Percentiles rank a stretch among this genome's conserved stretches.
Evolutionary conservation across 2,329 filamentous ascomycete genomes (phyloP).

Genomic region (Rosellinia necatrix): DNA sequence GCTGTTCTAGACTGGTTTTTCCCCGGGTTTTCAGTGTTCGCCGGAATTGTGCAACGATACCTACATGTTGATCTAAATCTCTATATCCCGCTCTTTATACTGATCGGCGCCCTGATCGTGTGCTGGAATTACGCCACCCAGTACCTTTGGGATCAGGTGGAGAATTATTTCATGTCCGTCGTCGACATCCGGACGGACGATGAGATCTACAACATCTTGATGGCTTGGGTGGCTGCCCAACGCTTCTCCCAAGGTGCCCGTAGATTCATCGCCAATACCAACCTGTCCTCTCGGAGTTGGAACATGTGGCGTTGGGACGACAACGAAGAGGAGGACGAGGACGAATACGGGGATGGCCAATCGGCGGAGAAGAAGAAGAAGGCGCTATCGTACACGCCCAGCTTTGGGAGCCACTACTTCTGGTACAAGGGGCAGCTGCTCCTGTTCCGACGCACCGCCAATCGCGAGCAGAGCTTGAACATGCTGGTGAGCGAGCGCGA

Average conservation of each 20-base stretch:
- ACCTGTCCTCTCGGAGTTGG: slow-evolving; percentile 58
- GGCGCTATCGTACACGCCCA: slow-evolving; percentile 66
- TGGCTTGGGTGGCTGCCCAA: slow-evolving; percentile 70
- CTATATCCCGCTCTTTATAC: slow-evolving; percentile 63
- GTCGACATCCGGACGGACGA: slow-evolving; percentile 71
- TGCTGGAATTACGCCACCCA: slow-evolving; percentile 57
- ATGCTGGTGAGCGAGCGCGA: slow-evolving; percentile 57
- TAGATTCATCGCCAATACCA: slow-evolving; percentile 68
- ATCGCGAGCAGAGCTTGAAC: slow-evolving; percentile 48
- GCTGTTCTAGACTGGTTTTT: slow-evolving; percentile 66
- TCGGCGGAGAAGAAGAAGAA: slow-evolving; percentile 49
- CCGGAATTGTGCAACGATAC: slow-evolving; percentile 58
- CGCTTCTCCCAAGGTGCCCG: slow-evolving; percentile 63
- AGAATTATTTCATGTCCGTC: slow-evolving; percentile 64
- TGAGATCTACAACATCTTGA: slow-evolving; percentile 73
- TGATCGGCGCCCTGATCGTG: slow-evolving; percentile 54
- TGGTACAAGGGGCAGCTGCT: slow-evolving; percentile 66
- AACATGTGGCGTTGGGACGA: slow-evolving; percentile 51
- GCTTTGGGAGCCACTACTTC: slow-evolving; percentile 70
- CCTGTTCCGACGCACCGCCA: slow-evolving; percentile 59
- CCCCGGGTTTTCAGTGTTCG: slow-evolving; percentile 66
- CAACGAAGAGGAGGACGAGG: slow-evolving; percentile 53
- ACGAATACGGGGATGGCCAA: slow-evolving; percentile 42
- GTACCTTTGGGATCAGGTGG: slow-evolving; percentile 53
- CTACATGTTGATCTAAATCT: slow-evolving; percentile 65